Evolutionary conservation across 2,329 filamentous ascomycete genomes (phyloP).

Genomic region (Trichoderma asperellum): DNA sequence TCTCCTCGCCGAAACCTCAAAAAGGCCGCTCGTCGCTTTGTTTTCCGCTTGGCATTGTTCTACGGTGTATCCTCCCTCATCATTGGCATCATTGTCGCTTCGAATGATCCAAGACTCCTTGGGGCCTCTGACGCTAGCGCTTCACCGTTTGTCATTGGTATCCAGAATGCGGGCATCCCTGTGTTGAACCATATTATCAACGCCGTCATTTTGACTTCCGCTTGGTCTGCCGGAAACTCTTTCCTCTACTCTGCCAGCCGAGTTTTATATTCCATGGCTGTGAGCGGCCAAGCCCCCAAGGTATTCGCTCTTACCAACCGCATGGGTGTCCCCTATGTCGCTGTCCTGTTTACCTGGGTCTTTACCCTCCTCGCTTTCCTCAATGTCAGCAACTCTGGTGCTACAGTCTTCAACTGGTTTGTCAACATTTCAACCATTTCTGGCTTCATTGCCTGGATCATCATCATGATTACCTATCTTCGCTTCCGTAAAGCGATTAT

Average conservation of each 20-base stretch:
- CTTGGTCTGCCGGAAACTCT: slow-evolving; percentile 64
- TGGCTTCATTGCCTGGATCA: slow-evolving; percentile 64
- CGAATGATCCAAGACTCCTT: slow-evolving; percentile 65
- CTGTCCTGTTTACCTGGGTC: slow-evolving; percentile 57
- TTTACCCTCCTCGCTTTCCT: slow-evolving; percentile 72
- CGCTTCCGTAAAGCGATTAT: slow-evolving; percentile 62
- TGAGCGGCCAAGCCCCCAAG: slow-evolving; percentile 67
- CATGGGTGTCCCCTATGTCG: slow-evolving; percentile 62
- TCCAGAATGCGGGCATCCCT: slow-evolving; percentile 66
- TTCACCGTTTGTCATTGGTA: slow-evolving; percentile 69
- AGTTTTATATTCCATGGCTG: slow-evolving; percentile 69
- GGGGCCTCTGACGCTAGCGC: slow-evolving; percentile 60
- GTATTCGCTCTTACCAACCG: slow-evolving; percentile 64
- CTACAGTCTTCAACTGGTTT: slow-evolving; percentile 71
- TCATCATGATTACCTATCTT: slow-evolving; percentile 61
- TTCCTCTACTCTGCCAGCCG: slow-evolving; percentile 70
- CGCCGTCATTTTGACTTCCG: slow-evolving; percentile 67
- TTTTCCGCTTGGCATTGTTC: slow-evolving; percentile 65
- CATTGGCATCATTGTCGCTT: slow-evolving; percentile 66
- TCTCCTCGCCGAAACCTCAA: slow-evolving; percentile 69
- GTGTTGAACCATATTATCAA: slow-evolving; percentile 70
- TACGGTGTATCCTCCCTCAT: slow-evolving; percentile 66
- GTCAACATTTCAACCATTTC: slow-evolving; percentile 69
- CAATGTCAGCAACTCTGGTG: slow-evolving; percentile 65
- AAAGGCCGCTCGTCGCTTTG: slow-evolving; percentile 64